Percentiles rank a stretch among this genome's conserved stretches.
Conservation (phyloP, 805 yeast species). For the Metschnikowia picachoensis region DNA sequence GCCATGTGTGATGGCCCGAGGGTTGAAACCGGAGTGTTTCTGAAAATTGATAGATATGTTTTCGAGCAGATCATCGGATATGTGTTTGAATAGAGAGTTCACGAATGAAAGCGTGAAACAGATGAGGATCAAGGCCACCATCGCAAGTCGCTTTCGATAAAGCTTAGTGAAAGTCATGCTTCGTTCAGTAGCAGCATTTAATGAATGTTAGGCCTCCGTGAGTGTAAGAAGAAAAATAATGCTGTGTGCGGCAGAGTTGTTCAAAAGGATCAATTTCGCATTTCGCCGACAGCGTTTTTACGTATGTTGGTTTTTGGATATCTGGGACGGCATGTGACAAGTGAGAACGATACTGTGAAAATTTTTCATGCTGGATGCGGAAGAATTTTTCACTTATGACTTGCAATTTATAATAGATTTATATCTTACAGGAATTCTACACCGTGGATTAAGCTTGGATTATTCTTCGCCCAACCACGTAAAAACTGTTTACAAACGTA, state of each 20-base stretch:
- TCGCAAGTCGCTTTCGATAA: conserved; percentile 13
- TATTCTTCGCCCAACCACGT: too few species aligned
- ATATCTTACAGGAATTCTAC: too few species aligned
- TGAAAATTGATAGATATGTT: conserved; percentile 23
- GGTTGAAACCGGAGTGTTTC: conserved; percentile 23
- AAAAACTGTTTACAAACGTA: too few species aligned
- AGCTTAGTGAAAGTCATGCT: conserved; percentile 13
- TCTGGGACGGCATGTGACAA: too few species aligned
- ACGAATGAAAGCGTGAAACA: conserved; percentile 10
- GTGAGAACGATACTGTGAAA: too few species aligned
- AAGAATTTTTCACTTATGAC: too few species aligned
- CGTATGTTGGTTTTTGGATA: too few species aligned
- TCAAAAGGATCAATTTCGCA: too few species aligned
- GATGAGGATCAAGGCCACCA: conserved; percentile 8
- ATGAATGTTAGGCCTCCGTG: neutral
- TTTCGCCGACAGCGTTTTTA: too few species aligned
- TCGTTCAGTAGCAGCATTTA: neutral
- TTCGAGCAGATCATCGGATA: conserved; percentile 24
- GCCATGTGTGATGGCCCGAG: conserved; percentile 18
- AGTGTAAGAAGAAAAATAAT: neutral
- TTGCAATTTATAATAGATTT: too few species aligned
- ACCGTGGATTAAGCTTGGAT: too few species aligned
- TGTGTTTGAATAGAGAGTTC: conserved; percentile 11
- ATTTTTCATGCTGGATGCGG: too few species aligned
- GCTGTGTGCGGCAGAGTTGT: neutral